These are phyloP conservation scores for Linnemannia zychae DNA, from an alignment of 192 early-diverging fungal species.

Conservation along the genomic window DNA sequence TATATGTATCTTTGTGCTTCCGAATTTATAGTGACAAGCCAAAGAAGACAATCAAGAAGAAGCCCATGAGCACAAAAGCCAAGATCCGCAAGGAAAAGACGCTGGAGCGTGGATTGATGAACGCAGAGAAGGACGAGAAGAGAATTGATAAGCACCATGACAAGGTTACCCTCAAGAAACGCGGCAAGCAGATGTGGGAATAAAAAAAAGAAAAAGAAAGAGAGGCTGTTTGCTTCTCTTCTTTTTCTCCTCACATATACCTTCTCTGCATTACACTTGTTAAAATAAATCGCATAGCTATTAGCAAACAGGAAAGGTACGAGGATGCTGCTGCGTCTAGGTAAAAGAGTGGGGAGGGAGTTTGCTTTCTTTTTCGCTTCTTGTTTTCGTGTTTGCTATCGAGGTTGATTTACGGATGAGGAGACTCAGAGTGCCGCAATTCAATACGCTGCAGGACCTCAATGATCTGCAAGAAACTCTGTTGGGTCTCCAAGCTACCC, in stretches of 20 bases:
- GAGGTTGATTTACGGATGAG: background rate
- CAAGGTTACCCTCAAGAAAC: slow-evolving; percentile 48
- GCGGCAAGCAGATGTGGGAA: slow-evolving; percentile 58
- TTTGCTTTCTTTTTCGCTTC: background rate
- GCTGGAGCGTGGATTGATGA: slow-evolving; percentile 54
- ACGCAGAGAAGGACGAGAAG: slow-evolving; percentile 52
- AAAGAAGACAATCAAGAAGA: slow-evolving; percentile 57
- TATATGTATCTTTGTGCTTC: background rate
- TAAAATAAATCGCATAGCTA: background rate
- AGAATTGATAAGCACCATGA: slow-evolving; percentile 46
- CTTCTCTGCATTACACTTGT: background rate
- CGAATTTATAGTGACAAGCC: slow-evolving; percentile 34
- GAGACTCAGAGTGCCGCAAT: background rate
- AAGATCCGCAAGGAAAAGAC: slow-evolving; percentile 51
- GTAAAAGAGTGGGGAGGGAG: background rate
- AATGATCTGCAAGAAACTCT: slow-evolving; percentile 35
- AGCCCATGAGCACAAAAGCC: slow-evolving; percentile 51
- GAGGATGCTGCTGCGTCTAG: background rate
- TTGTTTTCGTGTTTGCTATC: background rate
- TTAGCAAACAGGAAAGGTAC: background rate
- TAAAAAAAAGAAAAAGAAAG: slow-evolving; percentile 19
- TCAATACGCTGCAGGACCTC: slow-evolving; percentile 24
- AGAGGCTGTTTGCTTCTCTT: too few species aligned
- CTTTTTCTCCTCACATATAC: background rate
- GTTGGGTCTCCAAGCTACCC: slow-evolving; percentile 5